Evolutionary conservation across 2,329 filamentous ascomycete species (phyloP), one percentile per base, ranked within the genome.

Genomic region (Colletotrichum paranaense): DNA sequence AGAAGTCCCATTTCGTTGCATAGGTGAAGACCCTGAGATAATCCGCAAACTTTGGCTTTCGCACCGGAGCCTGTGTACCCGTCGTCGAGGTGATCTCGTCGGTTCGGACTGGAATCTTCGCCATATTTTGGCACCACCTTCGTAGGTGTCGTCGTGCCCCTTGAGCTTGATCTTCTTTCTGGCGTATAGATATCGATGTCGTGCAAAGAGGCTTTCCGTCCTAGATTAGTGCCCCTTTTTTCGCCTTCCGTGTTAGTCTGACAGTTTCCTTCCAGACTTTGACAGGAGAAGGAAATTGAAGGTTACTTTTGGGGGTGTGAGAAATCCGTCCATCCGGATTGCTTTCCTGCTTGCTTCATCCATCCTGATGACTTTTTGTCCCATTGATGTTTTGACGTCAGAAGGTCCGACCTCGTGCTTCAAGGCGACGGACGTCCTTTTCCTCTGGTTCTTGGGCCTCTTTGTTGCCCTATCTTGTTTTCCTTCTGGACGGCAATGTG

Each of bases 1-100:
- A 67, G 30, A 80, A 76, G 53, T 81, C 80, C 79, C 79, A 81
- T 75, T 72, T 76, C 24, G 74, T 79, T 1, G 80, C 80, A 62
- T 81, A 81, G 8, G 66, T 76, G 35, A 81, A 81, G 2, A 81
- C 75, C 30, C 79, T 75, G 28, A 74, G 62, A 46, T 74, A 74
- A 26, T 74, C 72, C 22, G 68, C 16, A 59, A 74, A 63, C 5
- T 55, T 53, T 22, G 72, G 68, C 14, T 56, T 73, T 30, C 71
- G 67, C 35, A 64, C 32, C 19, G n/a, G 38, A 19, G n/a, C 26
- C 42, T 19, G 38, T 24, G 53, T 24, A 22, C 24, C 49, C 28
- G 62, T 46, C 4, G 62, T 53, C 62, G 49, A 38, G 32, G 26
- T 57, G 24, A 32, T 46, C 32, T 55, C 30, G 49, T 38, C n/a